Percentiles rank a stretch among this genome's conserved stretches.
Evolutionary conservation across 1,139 yeast species (phyloP).

Genomic region (Kodamaea anthophila): DNA sequence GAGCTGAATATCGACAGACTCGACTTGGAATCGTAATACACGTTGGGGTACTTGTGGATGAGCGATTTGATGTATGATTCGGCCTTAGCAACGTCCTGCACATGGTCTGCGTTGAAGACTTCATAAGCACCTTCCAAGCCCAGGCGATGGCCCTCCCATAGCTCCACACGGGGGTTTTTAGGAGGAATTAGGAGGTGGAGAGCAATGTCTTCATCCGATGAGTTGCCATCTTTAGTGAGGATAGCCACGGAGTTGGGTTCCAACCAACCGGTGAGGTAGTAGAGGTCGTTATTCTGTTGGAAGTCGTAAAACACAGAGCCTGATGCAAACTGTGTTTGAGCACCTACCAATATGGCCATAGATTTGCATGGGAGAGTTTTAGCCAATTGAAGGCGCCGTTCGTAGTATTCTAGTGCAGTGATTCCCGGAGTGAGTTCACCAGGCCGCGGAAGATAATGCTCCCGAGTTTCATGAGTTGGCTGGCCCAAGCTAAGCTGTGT

Average conservation of each 20-base stretch:
- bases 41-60: slow-evolving; percentile 38
- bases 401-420: slow-evolving; percentile 71
- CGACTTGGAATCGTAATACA: slow-evolving; percentile 38
- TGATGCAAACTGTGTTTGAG: slow-evolving; percentile 67
- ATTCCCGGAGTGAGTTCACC: slow-evolving; percentile 91
- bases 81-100: slow-evolving; percentile 44
- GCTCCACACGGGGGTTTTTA: slow-evolving; percentile 67
- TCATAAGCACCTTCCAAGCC: slow-evolving; percentile 81
- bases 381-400: slow-evolving; percentile 58
- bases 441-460: slow-evolving; percentile 56
- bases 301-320: slow-evolving; percentile 89
- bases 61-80: slow-evolving; percentile 40
- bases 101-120: slow-evolving; percentile 81
- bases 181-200: slow-evolving; percentile 85
- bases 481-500: slow-evolving; percentile 58
- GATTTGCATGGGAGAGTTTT: slow-evolving; percentile 56
- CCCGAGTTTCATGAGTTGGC: slow-evolving; percentile 80
- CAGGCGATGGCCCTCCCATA: slow-evolving; percentile 93
- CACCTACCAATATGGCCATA: slow-evolving; percentile 70
- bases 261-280: slow-evolving; percentile 84
- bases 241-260: slow-evolving; percentile 84
- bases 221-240: slow-evolving; percentile 53
- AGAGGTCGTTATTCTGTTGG: slow-evolving; percentile 86
- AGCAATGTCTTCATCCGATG: slow-evolving; percentile 44
- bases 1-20: slow-evolving; percentile 9